Evolutionary conservation across 1,139 yeast genomes (phyloP).

Genomic region (Blastobotrys persicus): DNA sequence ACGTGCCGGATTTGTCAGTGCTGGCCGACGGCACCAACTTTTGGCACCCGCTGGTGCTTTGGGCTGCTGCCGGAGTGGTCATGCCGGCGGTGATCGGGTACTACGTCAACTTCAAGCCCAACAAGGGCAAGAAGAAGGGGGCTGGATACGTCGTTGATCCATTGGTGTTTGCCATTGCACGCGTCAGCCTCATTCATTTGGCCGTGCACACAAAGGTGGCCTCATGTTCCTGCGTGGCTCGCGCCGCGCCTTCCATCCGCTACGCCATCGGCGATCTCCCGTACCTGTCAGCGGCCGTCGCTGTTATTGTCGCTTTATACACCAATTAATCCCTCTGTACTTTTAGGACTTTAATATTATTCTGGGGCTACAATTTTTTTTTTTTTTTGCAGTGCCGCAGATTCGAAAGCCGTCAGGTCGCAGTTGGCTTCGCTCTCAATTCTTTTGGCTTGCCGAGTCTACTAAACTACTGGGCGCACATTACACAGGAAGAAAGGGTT

Average conservation of each 20-base stretch:
- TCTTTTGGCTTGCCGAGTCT: too few relatives aligned
- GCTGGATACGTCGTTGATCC: constrained; percentile 46
- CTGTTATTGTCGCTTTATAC: constrained; percentile 37
- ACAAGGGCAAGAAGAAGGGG: constrained; percentile 11
- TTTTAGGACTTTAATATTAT: constrained; percentile 7
- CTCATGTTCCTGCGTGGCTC: constrained; percentile 12
- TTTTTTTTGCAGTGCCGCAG: too few relatives aligned
- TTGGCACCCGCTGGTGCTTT: constrained; percentile 34
- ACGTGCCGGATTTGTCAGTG: constrained; percentile 17
- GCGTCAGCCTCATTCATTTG: constrained; percentile 47
- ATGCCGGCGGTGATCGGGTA: constrained; percentile 44
- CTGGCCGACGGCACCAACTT: constrained; percentile 26
- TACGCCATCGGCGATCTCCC: constrained; percentile 38
- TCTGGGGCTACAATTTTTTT: too few relatives aligned
- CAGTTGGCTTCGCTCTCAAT: too few relatives aligned
- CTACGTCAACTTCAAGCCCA: constrained; percentile 33
- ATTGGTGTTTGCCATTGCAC: constrained; percentile 53
- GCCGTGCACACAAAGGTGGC: constrained; percentile 33
- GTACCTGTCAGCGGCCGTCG: constrained; percentile 32
- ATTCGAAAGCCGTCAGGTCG: too few relatives aligned
- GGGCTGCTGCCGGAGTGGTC: constrained; percentile 33
- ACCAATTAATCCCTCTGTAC: constrained; percentile 2
- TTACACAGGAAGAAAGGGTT: too few relatives aligned
- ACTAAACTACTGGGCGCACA: too few relatives aligned
- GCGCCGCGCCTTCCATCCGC: constrained; percentile 20